Base-by-base conservation (phyloP, 495 filamentous ascomycete genomes). In the Cryomyces minteri region DNA sequence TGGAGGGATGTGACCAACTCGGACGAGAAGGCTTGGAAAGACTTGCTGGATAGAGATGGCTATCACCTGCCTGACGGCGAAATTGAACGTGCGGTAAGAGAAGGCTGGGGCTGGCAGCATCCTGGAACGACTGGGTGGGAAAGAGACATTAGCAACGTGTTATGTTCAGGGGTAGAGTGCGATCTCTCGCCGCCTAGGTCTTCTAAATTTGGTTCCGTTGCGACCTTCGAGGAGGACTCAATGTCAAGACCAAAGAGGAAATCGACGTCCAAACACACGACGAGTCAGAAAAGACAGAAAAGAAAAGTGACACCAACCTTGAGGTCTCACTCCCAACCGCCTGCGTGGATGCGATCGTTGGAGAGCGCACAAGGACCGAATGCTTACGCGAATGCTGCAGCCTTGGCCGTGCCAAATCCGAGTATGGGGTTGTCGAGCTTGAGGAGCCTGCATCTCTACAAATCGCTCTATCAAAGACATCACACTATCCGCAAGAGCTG, bases 91-190 rank as follows among this genome's bases (percentile, higher is more conserved):
- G 88, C 90, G 10, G 82, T 96, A 44, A 72, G 68, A 31, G 82
- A 96, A 64, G 90, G 90, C n/a, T 99, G 90, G 90, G 90, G 88
- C n/a, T 99, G 88, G 84, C 90, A 96, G 58, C 79, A 84, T 59
- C 84, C 87, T 2, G 74, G 76, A 43, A 58, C 68, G 6, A 73
- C 85, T 50, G 81, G 79, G 40, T 84, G 66, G 43, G 90, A 98
- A 57, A 71, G 74, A 47, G 88, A 98, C 60, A 65, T 95, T 12
- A 44, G 36, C 6, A 30, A 28, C n/a, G 30, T 31, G 8, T 36
- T 29, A 4, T 44, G 34, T 14, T 10, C 34, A 38, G 2, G 44
- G 45, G 32, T 32, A 10, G 44, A 46, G 31, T 10, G 10, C 8
- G 11, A 11, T 48, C 46, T 36, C 18, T 25, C 18, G 18, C 18